Evolutionary conservation across 2,329 filamentous ascomycete species (phyloP).

Genomic region (Zelopaecilomyces penicillatus): DNA sequence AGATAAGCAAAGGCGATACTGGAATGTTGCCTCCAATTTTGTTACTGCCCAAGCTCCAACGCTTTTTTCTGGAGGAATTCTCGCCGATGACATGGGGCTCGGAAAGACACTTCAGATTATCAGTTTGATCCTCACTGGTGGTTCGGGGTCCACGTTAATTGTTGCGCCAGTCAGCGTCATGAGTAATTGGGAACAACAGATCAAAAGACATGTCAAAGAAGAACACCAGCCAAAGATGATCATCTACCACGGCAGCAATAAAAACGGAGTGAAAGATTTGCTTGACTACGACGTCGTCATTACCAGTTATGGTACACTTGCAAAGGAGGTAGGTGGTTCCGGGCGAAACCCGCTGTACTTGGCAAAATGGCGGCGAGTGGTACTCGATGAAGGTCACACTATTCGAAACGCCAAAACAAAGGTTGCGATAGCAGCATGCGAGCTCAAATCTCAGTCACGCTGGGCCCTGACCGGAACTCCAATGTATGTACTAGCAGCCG

Average conservation of each 20-base stretch:
- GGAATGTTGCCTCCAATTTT: conserved; percentile 56
- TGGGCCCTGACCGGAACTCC: conserved; percentile 79
- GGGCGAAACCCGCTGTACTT: conserved; percentile 5
- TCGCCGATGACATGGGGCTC: conserved; percentile 85
- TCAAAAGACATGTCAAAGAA: conserved; percentile 59
- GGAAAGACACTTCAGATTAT: conserved; percentile 86
- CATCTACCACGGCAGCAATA: conserved; percentile 63
- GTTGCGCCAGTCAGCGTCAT: conserved; percentile 77
- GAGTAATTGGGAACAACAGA: conserved; percentile 83
- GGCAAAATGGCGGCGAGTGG: conserved; percentile 66
- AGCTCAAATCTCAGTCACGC: conserved; percentile 59
- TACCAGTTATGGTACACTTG: conserved; percentile 74
- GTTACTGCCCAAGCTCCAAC: conserved; percentile 47
- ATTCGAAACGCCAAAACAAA: conserved; percentile 74
- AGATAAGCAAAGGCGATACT: conserved; percentile 39
- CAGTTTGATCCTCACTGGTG: conserved; percentile 58
- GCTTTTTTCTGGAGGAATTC: conserved; percentile 71
- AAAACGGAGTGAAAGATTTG: conserved; percentile 49
- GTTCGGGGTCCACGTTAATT: conserved; percentile 61
- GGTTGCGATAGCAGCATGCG: conserved; percentile 58
- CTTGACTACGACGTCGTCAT: conserved; percentile 66
- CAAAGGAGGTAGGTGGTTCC: conserved; percentile 50
- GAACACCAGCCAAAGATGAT: conserved; percentile 58
- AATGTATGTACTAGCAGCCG: conserved; percentile 41
- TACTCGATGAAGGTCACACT: conserved; percentile 76